Conservation (phyloP, 2,329 filamentous ascomycete genomes). For the Colletotrichum cordylinicola region DNA sequence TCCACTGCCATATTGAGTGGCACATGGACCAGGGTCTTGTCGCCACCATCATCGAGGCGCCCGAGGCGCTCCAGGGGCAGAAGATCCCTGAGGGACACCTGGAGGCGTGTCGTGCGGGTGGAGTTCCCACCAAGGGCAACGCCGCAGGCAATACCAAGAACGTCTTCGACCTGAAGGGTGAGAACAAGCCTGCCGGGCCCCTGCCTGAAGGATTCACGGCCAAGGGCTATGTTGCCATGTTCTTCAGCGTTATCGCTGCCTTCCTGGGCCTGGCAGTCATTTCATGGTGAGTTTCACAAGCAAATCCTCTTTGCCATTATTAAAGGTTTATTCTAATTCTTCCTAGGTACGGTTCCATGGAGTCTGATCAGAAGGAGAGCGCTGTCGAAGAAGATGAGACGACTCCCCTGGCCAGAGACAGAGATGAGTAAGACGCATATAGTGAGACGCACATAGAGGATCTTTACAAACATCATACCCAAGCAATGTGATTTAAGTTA, state of each 20-base stretch:
- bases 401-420: neutral
- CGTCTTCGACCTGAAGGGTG: constrained; percentile 51
- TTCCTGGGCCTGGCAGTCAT: constrained; percentile 19
- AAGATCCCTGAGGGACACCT: constrained; percentile 44
- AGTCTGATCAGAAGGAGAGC: constrained; percentile 5
- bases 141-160: constrained; percentile 64
- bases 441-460: neutral
- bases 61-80: constrained; percentile 48
- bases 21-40: constrained; percentile 54
- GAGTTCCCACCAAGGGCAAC: constrained; percentile 57
- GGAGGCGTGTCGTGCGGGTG: constrained; percentile 38
- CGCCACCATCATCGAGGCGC: constrained; percentile 41
- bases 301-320: neutral
- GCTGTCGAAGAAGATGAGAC: neutral
- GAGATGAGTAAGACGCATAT: neutral
- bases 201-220: constrained; percentile 24
- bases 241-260: constrained; percentile 22
- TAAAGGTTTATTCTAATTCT: neutral
- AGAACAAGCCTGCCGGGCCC: constrained; percentile 18
- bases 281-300: constrained; percentile 11
- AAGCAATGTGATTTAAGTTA: neutral
- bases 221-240: constrained; percentile 24
- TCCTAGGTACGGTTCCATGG: constrained; percentile 10
- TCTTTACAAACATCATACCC: neutral
- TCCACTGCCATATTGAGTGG: constrained; percentile 62